Percentiles rank a stretch among this genome's conserved stretches.
phyloP scores from a whole-genome alignment of 2,329 filamentous ascomycete genomes.

The Lojkania enalia region DNA sequence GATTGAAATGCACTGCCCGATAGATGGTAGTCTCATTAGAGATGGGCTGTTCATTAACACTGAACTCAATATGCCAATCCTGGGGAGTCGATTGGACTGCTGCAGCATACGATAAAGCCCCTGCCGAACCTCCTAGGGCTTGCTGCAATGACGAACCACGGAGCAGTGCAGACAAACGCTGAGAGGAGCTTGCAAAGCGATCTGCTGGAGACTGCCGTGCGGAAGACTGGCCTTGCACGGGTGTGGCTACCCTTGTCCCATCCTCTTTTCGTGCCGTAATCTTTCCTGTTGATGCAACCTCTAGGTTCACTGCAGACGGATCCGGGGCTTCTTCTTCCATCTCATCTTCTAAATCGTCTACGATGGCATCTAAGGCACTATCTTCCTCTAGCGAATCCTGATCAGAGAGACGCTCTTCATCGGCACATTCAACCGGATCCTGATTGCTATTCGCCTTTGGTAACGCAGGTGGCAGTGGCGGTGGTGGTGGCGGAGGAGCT shows the following conservation, averaged over 20 bases:
- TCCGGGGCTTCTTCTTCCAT: slow-evolving; percentile 74
- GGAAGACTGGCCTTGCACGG: slow-evolving; percentile 60
- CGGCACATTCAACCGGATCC: slow-evolving; percentile 84
- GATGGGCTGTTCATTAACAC: slow-evolving; percentile 79
- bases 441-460: slow-evolving; percentile 29
- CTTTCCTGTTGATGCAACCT: slow-evolving; percentile 82
- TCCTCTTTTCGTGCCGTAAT: slow-evolving; percentile 92
- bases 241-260: slow-evolving; percentile 82
- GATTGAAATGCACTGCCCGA: slow-evolving; percentile 80
- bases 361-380: slow-evolving; percentile 74
- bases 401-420: slow-evolving; percentile 81
- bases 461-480: slow-evolving; percentile 54
- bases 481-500: slow-evolving; percentile 54
- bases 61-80: slow-evolving; percentile 98
- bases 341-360: slow-evolving; percentile 88
- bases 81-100: slow-evolving; percentile 79
- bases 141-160: slow-evolving; percentile 40
- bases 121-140: slow-evolving; percentile 40
- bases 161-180: slow-evolving; percentile 34
- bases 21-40: slow-evolving; percentile 95
- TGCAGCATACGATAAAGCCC: slow-evolving; percentile 79
- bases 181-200: slow-evolving; percentile 30
- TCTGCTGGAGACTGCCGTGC: slow-evolving; percentile 35
- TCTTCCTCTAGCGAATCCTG: slow-evolving; percentile 70
- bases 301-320: slow-evolving; percentile 86